These are phyloP conservation scores for Bipolaris oryzae DNA, from an alignment of 2,329 filamentous ascomycete genomes.

Conservation along the genomic window DNA sequence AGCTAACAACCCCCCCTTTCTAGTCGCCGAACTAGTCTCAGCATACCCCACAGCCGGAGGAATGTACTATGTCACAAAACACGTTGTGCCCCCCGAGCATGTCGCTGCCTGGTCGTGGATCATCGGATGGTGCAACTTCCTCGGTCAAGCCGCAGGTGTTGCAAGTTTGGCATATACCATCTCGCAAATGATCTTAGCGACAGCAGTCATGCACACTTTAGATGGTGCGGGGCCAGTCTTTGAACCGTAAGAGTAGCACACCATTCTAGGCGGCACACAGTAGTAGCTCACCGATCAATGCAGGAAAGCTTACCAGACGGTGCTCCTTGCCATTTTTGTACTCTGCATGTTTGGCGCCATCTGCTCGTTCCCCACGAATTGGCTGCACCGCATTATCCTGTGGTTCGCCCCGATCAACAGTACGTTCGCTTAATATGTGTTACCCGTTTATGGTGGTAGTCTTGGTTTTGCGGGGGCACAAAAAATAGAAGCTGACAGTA, in stretches of 20 bases:
- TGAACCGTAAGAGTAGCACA: conserved; percentile 57
- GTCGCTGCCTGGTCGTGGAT: conserved; percentile 69
- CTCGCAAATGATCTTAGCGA: conserved; percentile 67
- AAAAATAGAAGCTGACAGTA: conserved; percentile 10
- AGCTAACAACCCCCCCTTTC: conserved; percentile 6
- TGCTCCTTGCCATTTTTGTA: conserved; percentile 62
- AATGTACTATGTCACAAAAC: conserved; percentile 72
- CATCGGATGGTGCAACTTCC: conserved; percentile 70
- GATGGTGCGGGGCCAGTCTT: conserved; percentile 60
- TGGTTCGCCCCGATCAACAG: conserved; percentile 72
- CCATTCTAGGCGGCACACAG: conserved; percentile 1
- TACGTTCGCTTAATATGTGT: conserved; percentile 33
- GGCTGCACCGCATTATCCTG: conserved; percentile 63
- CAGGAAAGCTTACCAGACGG: conserved; percentile 64
- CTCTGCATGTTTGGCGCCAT: conserved; percentile 63
- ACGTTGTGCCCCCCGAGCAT: conserved; percentile 65
- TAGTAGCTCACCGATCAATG: conserved; percentile 11
- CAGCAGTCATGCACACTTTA: conserved; percentile 66
- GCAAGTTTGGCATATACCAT: conserved; percentile 68
- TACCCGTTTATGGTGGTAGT: too few species aligned
- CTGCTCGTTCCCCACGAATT: conserved; percentile 67
- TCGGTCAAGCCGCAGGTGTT: conserved; percentile 68
- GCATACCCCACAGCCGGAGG: conserved; percentile 71
- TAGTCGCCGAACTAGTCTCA: conserved; percentile 69
- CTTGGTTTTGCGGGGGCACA: background rate